phyloP scores from a whole-genome alignment of 257 asterid species.

The Buddleja alternifolia region DNA sequence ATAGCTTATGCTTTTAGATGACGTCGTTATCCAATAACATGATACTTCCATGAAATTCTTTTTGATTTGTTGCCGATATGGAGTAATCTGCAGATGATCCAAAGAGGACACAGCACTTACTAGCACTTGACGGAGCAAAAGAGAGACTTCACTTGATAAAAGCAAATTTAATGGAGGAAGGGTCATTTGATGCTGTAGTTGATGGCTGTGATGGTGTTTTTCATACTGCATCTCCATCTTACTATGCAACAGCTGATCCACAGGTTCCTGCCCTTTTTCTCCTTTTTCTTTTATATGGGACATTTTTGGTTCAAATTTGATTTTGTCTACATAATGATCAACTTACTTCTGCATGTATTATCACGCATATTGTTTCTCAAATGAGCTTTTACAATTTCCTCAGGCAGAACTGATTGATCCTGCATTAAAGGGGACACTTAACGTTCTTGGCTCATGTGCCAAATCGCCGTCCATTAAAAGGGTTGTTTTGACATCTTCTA shows the following conservation, averaged over 20 bases:
- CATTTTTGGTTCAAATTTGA: no score
- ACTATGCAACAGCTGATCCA: slow-evolving; percentile 32
- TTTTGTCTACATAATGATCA: no score
- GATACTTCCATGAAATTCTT: background rate
- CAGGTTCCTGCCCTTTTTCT: slow-evolving; percentile 40
- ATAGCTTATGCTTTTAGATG: no score
- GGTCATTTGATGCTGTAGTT: slow-evolving; percentile 47
- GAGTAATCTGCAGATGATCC: slow-evolving; percentile 36
- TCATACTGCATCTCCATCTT: slow-evolving; percentile 61
- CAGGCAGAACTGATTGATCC: slow-evolving; percentile 62
- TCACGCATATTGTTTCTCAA: background rate
- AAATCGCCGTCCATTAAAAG: slow-evolving; percentile 46
- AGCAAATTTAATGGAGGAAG: slow-evolving; percentile 48
- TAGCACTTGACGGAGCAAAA: slow-evolving; percentile 49
- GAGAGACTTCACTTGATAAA: slow-evolving; percentile 48
- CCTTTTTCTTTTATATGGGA: background rate
- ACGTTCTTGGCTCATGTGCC: slow-evolving; percentile 57
- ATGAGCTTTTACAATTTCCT: slow-evolving; percentile 17
- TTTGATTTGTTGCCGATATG: background rate
- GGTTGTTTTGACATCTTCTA: slow-evolving; percentile 59
- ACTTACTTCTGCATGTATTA: no score
- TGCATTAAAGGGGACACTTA: slow-evolving; percentile 61
- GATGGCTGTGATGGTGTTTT: slow-evolving; percentile 61
- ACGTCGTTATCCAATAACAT: no score
- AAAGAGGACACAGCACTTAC: slow-evolving; percentile 40